Evolutionary conservation across 2,329 filamentous ascomycete species (phyloP).

Genomic region (Cladosporium sp.): DNA sequence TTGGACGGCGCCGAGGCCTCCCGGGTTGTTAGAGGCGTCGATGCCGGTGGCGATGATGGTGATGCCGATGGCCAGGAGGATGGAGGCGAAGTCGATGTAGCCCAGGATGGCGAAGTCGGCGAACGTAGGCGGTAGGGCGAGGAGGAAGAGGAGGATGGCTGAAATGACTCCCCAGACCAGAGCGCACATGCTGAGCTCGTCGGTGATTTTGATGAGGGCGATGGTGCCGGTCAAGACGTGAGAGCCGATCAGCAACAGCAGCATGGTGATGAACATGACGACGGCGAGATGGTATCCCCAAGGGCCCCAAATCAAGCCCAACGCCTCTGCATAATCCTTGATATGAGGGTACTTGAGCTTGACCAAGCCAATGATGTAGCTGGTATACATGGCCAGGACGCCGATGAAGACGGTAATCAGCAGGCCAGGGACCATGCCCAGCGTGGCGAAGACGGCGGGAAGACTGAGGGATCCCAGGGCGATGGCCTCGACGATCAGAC

Average conservation of each 20-base stretch:
- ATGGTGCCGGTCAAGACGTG: slow-evolving; percentile 69
- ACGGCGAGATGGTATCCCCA: slow-evolving; percentile 67
- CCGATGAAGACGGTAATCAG: slow-evolving; percentile 54
- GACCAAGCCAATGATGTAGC: slow-evolving; percentile 59
- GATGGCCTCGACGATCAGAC: slow-evolving; percentile 57
- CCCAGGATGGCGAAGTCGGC: slow-evolving; percentile 75
- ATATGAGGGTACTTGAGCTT: slow-evolving; percentile 47
- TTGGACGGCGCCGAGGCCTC: slow-evolving; percentile 64
- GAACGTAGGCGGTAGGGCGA: slow-evolving; percentile 83
- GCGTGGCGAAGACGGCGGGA: slow-evolving; percentile 50
- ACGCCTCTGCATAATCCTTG: slow-evolving; percentile 43
- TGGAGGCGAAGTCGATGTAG: slow-evolving; percentile 84
- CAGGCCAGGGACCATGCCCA: slow-evolving; percentile 54
- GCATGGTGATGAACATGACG: slow-evolving; percentile 89
- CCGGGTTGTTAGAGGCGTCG: slow-evolving; percentile 40
- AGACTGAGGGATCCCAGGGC: slow-evolving; percentile 56
- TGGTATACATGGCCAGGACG: slow-evolving; percentile 57
- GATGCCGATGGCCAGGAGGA: slow-evolving; percentile 79
- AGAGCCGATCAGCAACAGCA: slow-evolving; percentile 88
- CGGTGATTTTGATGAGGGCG: slow-evolving; percentile 48
- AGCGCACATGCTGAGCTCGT: slow-evolving; percentile 35
- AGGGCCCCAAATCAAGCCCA: slow-evolving; percentile 45
- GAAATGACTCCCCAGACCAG: slow-evolving; percentile 41
- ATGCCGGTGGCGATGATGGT: slow-evolving; percentile 72
- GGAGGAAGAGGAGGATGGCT: slow-evolving; percentile 54